Percentiles rank a stretch among this genome's conserved stretches.
phyloP scores from a whole-genome alignment of 208 protist species.

The Leishmania tarentolae region DNA sequence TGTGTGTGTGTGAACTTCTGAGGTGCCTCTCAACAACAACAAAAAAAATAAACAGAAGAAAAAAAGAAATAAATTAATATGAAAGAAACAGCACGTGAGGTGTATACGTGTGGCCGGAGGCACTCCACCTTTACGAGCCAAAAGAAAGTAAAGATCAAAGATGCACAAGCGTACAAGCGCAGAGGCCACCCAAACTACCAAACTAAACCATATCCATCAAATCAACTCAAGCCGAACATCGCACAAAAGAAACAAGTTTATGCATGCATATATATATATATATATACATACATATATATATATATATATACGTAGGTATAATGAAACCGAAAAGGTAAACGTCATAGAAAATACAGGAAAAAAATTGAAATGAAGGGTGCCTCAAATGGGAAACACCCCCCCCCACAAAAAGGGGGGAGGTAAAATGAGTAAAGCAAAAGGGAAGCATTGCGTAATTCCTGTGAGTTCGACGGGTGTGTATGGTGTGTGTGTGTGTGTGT shows the following conservation, averaged over 20 bases:
- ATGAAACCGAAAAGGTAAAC: neutral
- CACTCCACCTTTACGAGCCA: neutral
- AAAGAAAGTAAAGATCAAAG: neutral
- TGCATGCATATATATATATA: neutral
- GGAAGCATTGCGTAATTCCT: neutral
- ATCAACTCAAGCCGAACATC: neutral
- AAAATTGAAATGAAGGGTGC: no score
- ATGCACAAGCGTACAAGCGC: neutral
- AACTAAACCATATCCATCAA: neutral
- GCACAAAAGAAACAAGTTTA: neutral
- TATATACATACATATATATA: neutral
- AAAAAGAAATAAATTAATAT: neutral
- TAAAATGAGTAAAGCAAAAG: neutral
- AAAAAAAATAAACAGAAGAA: neutral
- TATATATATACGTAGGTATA: neutral
- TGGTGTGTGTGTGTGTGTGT: neutral
- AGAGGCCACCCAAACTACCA: neutral
- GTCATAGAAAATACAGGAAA: no score
- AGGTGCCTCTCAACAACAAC: neutral
- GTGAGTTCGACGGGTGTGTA: neutral
- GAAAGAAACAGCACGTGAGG: neutral
- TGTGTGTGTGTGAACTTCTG: neutral
- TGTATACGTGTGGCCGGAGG: neutral
- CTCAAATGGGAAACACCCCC: no score
- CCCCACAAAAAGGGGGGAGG: neutral